Evolutionary conservation across 805 yeast species (phyloP).

Genomic region (Kodamaea fukazawae): DNA sequence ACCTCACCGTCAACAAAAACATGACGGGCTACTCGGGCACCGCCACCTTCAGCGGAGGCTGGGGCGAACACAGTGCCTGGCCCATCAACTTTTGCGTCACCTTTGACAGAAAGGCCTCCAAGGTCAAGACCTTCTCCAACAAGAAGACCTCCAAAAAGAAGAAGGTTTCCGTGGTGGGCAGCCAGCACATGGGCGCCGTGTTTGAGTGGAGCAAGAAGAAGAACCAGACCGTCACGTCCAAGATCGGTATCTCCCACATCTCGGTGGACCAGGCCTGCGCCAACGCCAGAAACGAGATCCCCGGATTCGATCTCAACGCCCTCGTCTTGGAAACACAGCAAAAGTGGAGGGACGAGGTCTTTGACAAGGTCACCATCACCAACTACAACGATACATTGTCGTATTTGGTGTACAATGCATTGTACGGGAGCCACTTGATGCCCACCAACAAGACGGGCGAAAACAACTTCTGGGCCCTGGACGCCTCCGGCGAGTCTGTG

Average conservation of each 20-base stretch:
- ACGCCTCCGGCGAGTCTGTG: no score
- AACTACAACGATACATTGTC: conserved; percentile 13
- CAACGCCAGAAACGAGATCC: conserved; percentile 20
- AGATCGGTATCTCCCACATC: conserved; percentile 30
- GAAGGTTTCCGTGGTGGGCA: neutral
- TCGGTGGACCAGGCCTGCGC: conserved; percentile 27
- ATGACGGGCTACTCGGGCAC: conserved; percentile 22
- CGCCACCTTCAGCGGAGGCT: conserved; percentile 27
- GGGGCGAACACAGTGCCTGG: conserved; percentile 30
- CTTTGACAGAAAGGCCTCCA: conserved; percentile 19
- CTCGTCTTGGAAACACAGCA: conserved; percentile 14
- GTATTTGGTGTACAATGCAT: conserved; percentile 19
- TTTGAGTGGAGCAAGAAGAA: conserved; percentile 17
- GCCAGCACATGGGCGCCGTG: conserved; percentile 17
- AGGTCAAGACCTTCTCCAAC: conserved; percentile 14
- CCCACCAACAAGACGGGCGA: conserved; percentile 35
- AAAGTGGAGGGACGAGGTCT: conserved; percentile 23
- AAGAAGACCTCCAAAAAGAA: neutral
- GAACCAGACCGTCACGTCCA: conserved; percentile 9
- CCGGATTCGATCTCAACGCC: conserved; percentile 13
- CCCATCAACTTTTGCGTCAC: conserved; percentile 28
- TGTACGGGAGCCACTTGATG: conserved; percentile 29
- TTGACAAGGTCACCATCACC: conserved; percentile 20
- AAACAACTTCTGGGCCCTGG: conserved; percentile 26
- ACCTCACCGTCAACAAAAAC: conserved; percentile 15